Percentiles rank a stretch among this genome's conserved stretches.
These are phyloP conservation scores for Vigna unguiculata DNA, from an alignment of 306 rosid genomes.

Conservation along the genomic window DNA sequence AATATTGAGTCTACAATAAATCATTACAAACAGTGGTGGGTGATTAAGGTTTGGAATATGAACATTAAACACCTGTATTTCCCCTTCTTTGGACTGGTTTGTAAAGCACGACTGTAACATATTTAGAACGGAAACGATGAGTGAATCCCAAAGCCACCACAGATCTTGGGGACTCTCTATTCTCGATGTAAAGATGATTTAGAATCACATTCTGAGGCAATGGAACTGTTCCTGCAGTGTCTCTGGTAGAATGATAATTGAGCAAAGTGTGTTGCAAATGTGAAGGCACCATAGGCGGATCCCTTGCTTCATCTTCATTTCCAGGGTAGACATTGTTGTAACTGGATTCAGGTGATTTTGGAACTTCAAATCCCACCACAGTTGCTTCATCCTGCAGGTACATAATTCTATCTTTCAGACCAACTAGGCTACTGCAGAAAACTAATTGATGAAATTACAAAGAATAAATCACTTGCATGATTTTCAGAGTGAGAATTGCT, in stretches of 20 bases:
- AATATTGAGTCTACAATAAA: slow-evolving; percentile 45
- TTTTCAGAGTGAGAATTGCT: slow-evolving; percentile 64
- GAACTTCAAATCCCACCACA: slow-evolving; percentile 86
- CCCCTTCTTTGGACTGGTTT: slow-evolving; percentile 88
- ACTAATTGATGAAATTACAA: slow-evolving; percentile 40
- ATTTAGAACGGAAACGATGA: slow-evolving; percentile 88
- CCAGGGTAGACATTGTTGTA: slow-evolving; percentile 75
- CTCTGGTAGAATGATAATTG: slow-evolving; percentile 62
- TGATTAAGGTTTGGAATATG: slow-evolving; percentile 14
- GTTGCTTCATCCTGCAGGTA: slow-evolving; percentile 76
- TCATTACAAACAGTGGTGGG: slow-evolving; percentile 43
- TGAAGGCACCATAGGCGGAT: slow-evolving; percentile 84
- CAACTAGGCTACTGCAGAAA: slow-evolving; percentile 25
- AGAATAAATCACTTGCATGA: slow-evolving; percentile 59
- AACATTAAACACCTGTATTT: slow-evolving; percentile 48
- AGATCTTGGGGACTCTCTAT: slow-evolving; percentile 77
- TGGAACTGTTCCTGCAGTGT: slow-evolving; percentile 63
- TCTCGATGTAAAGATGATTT: slow-evolving; percentile 95
- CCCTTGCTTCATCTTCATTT: slow-evolving; percentile 84
- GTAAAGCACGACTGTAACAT: slow-evolving; percentile 93
- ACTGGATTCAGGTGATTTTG: slow-evolving; percentile 83
- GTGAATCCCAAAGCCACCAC: slow-evolving; percentile 92
- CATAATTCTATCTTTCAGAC: slow-evolving; percentile 26
- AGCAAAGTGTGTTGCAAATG: slow-evolving; percentile 79
- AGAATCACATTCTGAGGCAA: slow-evolving; percentile 69